Conservation (phyloP, 495 filamentous ascomycete genomes). For the Terfezia boudieri region DNA sequence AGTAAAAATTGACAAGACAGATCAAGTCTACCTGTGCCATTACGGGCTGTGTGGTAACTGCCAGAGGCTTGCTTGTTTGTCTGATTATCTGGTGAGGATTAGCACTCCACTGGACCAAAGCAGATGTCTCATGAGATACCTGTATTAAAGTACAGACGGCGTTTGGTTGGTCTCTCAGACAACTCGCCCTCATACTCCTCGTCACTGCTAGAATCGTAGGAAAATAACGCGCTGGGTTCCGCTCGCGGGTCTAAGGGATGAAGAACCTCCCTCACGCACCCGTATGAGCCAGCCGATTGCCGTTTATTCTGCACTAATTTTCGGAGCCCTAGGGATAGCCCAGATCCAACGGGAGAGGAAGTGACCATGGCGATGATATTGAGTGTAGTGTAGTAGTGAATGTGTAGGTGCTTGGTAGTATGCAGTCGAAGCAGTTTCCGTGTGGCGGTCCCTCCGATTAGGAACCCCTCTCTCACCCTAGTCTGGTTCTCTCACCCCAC, state of each 20-base stretch:
- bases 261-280: conserved; percentile 17
- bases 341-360: not conserved
- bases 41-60: no score
- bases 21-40: no score
- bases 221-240: conserved; percentile 9
- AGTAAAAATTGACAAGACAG: no score
- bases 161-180: not conserved
- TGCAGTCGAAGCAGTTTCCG: no score
- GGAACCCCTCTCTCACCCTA: no score
- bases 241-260: conserved; percentile 14
- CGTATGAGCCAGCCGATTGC: conserved; percentile 3
- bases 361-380: not conserved
- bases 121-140: not conserved
- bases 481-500: no score
- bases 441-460: no score
- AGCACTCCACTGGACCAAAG: no score
- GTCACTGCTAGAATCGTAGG: conserved; percentile 14
- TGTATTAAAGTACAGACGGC: not conserved
- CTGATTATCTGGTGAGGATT: no score
- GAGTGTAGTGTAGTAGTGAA: no score
- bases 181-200: conserved; percentile 1
- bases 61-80: no score
- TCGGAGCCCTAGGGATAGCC: not conserved
- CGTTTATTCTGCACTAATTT: not conserved
- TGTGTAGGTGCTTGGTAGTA: no score